Evolutionary conservation across 2,329 filamentous ascomycete genomes (phyloP).

Genomic region (Microdochium paspali): DNA sequence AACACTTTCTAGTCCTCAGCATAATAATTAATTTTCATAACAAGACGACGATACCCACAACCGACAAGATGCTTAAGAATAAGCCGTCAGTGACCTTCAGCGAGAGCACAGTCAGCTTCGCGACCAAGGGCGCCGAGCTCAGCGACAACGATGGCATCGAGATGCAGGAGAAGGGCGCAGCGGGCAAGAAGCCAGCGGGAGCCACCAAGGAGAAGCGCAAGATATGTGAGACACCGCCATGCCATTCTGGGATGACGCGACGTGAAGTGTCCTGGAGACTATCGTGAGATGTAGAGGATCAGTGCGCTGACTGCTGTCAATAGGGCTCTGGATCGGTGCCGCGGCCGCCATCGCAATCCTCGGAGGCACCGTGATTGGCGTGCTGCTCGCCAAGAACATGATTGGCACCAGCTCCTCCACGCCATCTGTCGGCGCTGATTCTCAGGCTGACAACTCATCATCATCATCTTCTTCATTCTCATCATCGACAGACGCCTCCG

Average conservation of each 20-base stretch:
- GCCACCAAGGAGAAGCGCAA: not conserved
- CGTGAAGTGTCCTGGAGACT: not conserved
- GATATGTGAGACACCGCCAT: not conserved
- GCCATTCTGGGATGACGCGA: not conserved
- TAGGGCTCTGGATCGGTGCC: not conserved
- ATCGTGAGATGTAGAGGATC: too few species aligned
- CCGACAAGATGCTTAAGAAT: not conserved
- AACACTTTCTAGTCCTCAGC: not conserved
- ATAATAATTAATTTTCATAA: not conserved
- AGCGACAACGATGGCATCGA: not conserved
- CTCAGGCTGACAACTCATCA: not conserved
- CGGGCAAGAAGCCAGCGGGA: not conserved
- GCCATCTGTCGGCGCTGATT: not conserved
- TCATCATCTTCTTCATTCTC: not conserved
- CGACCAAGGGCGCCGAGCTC: not conserved
- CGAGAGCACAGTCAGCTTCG: not conserved
- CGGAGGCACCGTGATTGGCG: not conserved
- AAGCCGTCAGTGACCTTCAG: not conserved
- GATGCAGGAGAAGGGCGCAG: not conserved
- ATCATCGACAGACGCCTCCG: not conserved
- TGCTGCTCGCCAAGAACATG: not conserved
- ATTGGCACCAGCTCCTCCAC: not conserved
- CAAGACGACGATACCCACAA: not conserved
- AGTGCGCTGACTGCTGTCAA: not conserved
- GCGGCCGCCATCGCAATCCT: not conserved